Percentiles rank a stretch among this genome's conserved stretches.
These are phyloP conservation scores for Harringtonia aguacate DNA, from an alignment of 2,329 filamentous ascomycete species.

Conservation along the genomic window DNA sequence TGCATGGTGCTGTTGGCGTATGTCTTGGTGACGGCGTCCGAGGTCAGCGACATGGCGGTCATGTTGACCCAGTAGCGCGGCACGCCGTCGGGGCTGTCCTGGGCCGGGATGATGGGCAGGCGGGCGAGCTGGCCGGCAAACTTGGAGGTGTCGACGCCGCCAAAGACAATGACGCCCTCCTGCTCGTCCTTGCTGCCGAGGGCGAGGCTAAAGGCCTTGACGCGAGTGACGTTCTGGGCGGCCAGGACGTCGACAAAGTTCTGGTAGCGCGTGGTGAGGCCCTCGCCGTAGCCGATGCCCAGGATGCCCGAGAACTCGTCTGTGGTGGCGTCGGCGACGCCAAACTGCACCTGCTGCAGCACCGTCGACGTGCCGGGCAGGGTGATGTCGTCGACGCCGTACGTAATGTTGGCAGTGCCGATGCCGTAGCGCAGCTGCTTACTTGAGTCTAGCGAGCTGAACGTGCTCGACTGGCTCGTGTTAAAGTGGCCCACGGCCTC, in stretches of 20 bases:
- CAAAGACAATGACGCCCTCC: slow-evolving; percentile 56
- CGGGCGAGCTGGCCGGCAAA: slow-evolving; percentile 47
- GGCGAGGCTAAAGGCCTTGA: slow-evolving; percentile 55
- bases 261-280: slow-evolving; percentile 33
- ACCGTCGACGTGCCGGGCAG: slow-evolving; percentile 29
- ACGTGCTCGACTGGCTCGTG: slow-evolving; percentile 27
- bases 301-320: slow-evolving; percentile 51
- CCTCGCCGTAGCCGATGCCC: slow-evolving; percentile 59
- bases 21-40: slow-evolving; percentile 18
- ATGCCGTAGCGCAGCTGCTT: slow-evolving; percentile 40
- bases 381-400: slow-evolving; percentile 33
- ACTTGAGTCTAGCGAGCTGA: slow-evolving; percentile 19
- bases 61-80: slow-evolving; percentile 42
- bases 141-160: slow-evolving; percentile 55
- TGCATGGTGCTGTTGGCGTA: slow-evolving; percentile 31
- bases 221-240: slow-evolving; percentile 41
- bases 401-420: slow-evolving; percentile 38
- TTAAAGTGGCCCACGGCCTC: slow-evolving; percentile 33
- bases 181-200: slow-evolving; percentile 50
- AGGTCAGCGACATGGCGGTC: slow-evolving; percentile 30
- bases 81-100: slow-evolving; percentile 42
- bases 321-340: slow-evolving; percentile 42
- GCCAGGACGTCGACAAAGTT: slow-evolving; percentile 42
- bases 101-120: slow-evolving; percentile 48
- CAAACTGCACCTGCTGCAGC: slow-evolving; percentile 49